These are phyloP conservation scores for Plasmodium chabaudi DNA, from an alignment of 169 alveolate genomes.

Conservation along the genomic window DNA sequence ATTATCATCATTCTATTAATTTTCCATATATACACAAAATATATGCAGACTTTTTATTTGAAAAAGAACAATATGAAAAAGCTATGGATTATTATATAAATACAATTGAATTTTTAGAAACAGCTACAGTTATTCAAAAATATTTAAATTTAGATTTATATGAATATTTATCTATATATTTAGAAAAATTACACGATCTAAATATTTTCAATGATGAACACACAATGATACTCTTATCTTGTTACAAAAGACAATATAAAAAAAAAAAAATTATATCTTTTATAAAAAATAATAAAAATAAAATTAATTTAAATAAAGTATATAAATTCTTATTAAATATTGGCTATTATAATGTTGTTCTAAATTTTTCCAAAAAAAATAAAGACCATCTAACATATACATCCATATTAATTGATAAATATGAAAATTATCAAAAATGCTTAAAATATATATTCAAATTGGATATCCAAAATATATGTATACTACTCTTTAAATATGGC, in stretches of 20 bases:
- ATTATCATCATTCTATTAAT: conserved; percentile 38
- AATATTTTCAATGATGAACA: conserved; percentile 65
- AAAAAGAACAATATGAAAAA: conserved; percentile 50
- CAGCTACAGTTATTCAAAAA: conserved; percentile 60
- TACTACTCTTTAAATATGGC: conserved; percentile 47
- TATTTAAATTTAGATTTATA: conserved; percentile 69
- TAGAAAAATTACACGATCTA: conserved; percentile 52
- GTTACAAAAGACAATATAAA: conserved; percentile 61
- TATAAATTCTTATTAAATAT: conserved; percentile 58
- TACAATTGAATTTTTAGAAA: conserved; percentile 54
- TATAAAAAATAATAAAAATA: conserved; percentile 49
- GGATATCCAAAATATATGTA: conserved; percentile 69
- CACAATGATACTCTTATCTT: conserved; percentile 62
- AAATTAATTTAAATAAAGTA: conserved; percentile 53
- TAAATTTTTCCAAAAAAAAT: conserved; percentile 51
- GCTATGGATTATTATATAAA: conserved; percentile 57
- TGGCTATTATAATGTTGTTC: conserved; percentile 60
- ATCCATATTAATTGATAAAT: conserved; percentile 66
- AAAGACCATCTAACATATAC: conserved; percentile 60
- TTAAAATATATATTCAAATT: conserved; percentile 60
- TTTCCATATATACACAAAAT: conserved; percentile 29
- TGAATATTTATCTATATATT: conserved; percentile 61
- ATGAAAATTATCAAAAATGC: conserved; percentile 64
- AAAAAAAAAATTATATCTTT: conserved; percentile 59
- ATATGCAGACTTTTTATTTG: conserved; percentile 73